Conservation (phyloP, 306 rosid species). For the Morella rubra region DNA sequence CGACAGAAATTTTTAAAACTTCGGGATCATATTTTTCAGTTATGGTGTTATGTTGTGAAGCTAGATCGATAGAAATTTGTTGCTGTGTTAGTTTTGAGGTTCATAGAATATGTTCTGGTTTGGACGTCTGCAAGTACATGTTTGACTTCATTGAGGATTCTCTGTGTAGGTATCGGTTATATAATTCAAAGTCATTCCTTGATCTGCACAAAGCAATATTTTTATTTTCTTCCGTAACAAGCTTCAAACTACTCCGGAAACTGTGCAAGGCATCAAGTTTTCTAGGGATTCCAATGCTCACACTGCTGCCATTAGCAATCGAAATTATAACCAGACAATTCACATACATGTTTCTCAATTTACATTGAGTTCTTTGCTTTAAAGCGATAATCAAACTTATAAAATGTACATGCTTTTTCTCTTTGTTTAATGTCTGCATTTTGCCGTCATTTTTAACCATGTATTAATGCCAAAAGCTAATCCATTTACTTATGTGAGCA, state of each 20-base stretch:
- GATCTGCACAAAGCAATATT: not conserved
- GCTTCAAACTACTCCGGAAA: conserved; percentile 2
- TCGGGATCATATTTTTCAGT: not conserved
- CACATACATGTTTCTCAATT: not conserved
- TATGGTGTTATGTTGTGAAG: not conserved
- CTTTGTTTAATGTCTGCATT: conserved; percentile 3
- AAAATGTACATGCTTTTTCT: not conserved
- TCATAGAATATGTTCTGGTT: conserved; percentile 16
- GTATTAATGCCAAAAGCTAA: conserved; percentile 17
- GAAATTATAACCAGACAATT: not conserved
- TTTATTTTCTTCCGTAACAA: not conserved
- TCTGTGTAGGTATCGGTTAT: not conserved
- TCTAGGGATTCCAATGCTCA: not conserved
- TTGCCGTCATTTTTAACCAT: conserved; percentile 6
- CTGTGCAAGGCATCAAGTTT: not conserved
- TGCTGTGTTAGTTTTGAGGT: conserved; percentile 5
- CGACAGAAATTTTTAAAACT: not conserved
- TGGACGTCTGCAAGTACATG: not conserved
- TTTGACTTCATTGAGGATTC: conserved; percentile 1
- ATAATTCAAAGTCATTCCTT: not conserved
- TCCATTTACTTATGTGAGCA: conserved; percentile 32
- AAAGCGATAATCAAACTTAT: not conserved
- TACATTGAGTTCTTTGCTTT: not conserved
- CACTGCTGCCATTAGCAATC: not conserved
- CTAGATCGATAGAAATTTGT: not conserved